Percentiles rank a stretch among this genome's conserved stretches.
phyloP scores from a whole-genome alignment of 108 stramenopile genomes.

The Nitzschia sp. region DNA sequence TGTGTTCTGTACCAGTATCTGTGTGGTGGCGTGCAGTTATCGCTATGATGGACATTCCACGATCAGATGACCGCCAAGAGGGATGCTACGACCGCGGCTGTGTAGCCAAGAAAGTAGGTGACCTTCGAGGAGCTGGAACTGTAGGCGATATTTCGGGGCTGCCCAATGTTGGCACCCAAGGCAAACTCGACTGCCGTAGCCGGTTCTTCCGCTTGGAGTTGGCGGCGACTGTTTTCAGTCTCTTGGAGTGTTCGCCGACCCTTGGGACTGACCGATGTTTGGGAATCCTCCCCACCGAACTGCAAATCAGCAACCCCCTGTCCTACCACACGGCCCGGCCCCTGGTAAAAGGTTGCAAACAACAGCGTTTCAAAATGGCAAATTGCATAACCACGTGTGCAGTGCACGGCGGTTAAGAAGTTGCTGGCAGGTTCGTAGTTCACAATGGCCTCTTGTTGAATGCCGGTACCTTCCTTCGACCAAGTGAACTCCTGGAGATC shows the following conservation, averaged over 20 bases:
- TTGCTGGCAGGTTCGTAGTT: background rate
- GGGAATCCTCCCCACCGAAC: conserved; percentile 3
- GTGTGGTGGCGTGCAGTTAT: no score
- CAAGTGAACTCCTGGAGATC: conserved; percentile 1
- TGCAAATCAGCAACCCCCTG: background rate
- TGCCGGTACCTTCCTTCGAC: background rate
- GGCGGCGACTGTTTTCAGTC: background rate
- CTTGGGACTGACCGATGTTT: background rate
- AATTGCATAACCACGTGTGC: background rate
- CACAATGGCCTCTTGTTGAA: conserved; percentile 6
- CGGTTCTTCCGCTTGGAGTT: background rate
- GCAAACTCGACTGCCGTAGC: background rate
- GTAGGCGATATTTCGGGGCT: no score
- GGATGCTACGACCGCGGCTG: no score
- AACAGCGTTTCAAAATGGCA: conserved; percentile 4
- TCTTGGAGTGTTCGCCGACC: background rate
- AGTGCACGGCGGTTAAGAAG: background rate
- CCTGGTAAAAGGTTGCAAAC: background rate
- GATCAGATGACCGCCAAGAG: no score
- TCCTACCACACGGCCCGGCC: background rate
- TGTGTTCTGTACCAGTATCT: no score
- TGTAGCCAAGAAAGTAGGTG: no score
- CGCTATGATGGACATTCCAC: no score
- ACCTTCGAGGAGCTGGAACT: no score
- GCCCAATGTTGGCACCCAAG: background rate